Evolutionary conservation across 225 moss, liverwort and hornwort species (phyloP).

Genomic region (Ulota crispa): DNA sequence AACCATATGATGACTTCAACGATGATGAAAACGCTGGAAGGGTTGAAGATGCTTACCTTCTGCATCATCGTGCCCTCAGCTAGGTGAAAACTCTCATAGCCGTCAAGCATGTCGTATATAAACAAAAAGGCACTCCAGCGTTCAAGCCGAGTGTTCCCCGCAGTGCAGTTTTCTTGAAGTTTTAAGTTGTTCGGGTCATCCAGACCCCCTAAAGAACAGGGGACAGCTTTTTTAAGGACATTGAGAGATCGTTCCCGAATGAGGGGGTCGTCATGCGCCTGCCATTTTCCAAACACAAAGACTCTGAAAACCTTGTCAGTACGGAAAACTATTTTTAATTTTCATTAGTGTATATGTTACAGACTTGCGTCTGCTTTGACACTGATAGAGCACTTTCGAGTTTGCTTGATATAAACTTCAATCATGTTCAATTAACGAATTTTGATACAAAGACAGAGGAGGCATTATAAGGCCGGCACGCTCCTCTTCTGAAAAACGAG

Average conservation of each 20-base stretch:
- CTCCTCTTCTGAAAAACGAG: conserved; percentile 1
- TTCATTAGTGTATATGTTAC: neutral
- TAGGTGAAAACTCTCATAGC: conserved; percentile 48
- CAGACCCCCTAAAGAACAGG: conserved; percentile 19
- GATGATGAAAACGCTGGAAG: neutral
- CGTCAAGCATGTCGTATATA: conserved; percentile 68
- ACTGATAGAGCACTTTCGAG: neutral
- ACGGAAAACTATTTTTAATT: neutral
- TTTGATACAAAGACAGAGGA: neutral
- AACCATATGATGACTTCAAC: neutral
- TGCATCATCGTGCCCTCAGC: conserved; percentile 62
- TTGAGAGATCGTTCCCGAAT: conserved; percentile 63
- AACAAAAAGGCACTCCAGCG: conserved; percentile 77
- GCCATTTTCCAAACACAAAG: conserved; percentile 14
- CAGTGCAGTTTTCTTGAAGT: conserved; percentile 32
- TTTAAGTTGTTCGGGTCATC: conserved; percentile 10
- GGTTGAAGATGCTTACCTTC: conserved; percentile 47
- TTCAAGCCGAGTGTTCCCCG: conserved; percentile 39
- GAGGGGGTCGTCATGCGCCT: conserved; percentile 67
- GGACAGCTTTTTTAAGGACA: conserved; percentile 64
- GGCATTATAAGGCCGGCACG: neutral
- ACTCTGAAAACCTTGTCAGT: conserved; percentile 3
- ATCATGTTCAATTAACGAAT: neutral
- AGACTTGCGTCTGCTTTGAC: neutral
- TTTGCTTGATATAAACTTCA: neutral